Percentiles rank a stretch among this genome's conserved stretches.
phyloP scores from a whole-genome alignment of 768 basidiomycete genomes.

The Termitomyces sp. region DNA sequence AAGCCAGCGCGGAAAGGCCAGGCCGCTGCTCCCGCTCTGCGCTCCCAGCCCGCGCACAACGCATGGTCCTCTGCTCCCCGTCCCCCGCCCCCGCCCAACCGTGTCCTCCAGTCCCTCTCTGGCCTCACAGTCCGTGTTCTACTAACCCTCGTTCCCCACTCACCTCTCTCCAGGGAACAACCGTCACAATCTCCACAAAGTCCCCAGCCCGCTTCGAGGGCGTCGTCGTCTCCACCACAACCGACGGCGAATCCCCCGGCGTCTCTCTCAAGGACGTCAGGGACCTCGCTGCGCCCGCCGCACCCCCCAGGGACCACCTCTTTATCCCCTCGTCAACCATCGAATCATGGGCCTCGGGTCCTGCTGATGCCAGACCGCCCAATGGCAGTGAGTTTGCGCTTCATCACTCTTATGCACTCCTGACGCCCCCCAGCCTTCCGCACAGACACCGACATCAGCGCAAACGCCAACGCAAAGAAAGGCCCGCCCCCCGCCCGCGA shows the following conservation, averaged over 20 bases:
- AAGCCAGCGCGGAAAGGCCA: constrained; percentile 63
- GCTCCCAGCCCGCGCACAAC: too few relatives aligned
- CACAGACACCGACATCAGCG: constrained; percentile 69
- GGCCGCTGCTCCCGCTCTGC: too few relatives aligned
- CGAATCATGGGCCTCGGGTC: constrained; percentile 67
- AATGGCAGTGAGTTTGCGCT: constrained; percentile 65
- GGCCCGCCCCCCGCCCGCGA: constrained; percentile 38
- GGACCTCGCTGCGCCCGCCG: constrained; percentile 62
- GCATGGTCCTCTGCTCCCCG: too few relatives aligned
- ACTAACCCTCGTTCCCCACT: not conserved
- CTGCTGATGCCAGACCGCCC: constrained; percentile 62
- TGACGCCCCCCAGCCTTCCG: constrained; percentile 55
- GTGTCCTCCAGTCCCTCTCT: constrained; percentile 57
- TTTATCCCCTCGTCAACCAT: constrained; percentile 74
- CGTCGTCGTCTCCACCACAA: constrained; percentile 52
- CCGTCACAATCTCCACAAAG: constrained; percentile 72
- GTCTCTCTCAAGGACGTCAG: constrained; percentile 75
- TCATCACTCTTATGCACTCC: constrained; percentile 2
- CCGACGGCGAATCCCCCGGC: constrained; percentile 66
- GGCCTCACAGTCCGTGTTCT: constrained; percentile 60
- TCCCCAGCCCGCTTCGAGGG: constrained; percentile 71
- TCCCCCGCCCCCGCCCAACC: constrained; percentile 73
- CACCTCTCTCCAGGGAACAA: constrained; percentile 51
- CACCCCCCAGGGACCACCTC: constrained; percentile 62
- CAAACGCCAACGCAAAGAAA: constrained; percentile 39